Conservation (phyloP, 2,329 filamentous ascomycete genomes). For the Cercospora nicotianae region DNA sequence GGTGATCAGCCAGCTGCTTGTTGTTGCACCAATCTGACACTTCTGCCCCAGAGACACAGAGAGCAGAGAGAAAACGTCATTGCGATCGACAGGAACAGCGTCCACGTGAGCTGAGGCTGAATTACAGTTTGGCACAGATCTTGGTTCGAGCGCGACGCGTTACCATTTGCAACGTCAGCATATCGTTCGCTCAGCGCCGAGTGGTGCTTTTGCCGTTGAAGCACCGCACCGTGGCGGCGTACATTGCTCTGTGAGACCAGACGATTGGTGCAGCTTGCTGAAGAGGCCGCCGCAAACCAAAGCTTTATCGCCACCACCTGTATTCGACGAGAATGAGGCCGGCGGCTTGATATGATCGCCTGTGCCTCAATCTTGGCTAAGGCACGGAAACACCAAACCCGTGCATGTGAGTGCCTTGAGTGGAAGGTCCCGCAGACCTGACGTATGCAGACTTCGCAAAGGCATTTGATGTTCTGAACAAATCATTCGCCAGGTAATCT, state of each 20-base stretch:
- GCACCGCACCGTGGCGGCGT: background rate
- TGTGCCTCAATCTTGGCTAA: background rate
- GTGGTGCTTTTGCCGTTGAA: background rate
- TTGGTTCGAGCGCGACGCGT: background rate
- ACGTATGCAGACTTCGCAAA: background rate
- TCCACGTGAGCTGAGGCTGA: constrained; percentile 6
- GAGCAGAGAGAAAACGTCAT: background rate
- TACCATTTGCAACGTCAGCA: background rate
- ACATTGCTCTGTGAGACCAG: background rate
- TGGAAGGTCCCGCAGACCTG: background rate
- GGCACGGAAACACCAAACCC: background rate
- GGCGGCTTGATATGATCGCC: background rate
- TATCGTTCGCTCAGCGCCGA: background rate
- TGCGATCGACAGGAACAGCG: constrained; percentile 4
- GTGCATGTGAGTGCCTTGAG: background rate
- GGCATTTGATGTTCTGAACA: background rate
- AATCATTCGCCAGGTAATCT: background rate
- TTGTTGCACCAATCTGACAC: background rate
- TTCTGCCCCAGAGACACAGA: background rate
- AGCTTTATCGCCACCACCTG: background rate
- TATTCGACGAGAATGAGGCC: background rate
- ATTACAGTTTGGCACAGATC: background rate
- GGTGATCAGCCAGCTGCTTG: background rate
- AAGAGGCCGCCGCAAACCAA: background rate
- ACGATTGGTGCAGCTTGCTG: background rate